phyloP scores from a whole-genome alignment of 176 grass and related monocot genomes.

The Miscanthus lutarioriparius region DNA sequence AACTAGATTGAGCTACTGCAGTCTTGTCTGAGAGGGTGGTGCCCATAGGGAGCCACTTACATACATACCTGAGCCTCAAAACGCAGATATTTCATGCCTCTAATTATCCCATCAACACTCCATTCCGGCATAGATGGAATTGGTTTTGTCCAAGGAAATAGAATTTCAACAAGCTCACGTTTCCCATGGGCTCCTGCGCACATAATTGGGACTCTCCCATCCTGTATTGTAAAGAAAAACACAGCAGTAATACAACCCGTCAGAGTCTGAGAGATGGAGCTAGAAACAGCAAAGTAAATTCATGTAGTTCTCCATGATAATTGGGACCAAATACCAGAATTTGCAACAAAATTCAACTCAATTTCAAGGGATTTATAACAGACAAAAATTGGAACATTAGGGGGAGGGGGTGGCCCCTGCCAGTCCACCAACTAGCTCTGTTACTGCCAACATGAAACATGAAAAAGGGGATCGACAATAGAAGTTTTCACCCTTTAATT shows the following conservation, averaged over 20 bases:
- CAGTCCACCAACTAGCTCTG: not conserved
- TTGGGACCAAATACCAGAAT: not conserved
- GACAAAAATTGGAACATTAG: not conserved
- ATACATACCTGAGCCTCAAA: not conserved
- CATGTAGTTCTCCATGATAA: not conserved
- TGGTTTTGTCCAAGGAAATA: constrained; percentile 43
- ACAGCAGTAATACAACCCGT: not conserved
- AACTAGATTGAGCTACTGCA: not conserved
- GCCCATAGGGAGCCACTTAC: not conserved
- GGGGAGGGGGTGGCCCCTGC: not conserved
- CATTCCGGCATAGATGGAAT: constrained; percentile 22
- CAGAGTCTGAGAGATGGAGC: not conserved
- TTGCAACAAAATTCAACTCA: not conserved
- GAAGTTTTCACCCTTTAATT: not conserved
- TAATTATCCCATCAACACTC: constrained; percentile 29
- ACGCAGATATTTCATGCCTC: not conserved
- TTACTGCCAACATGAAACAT: too few relatives aligned
- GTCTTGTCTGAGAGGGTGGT: too few relatives aligned
- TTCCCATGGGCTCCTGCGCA: constrained; percentile 11
- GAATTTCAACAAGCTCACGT: constrained; percentile 52
- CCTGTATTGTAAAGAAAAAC: constrained; percentile 17
- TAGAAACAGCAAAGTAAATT: not conserved
- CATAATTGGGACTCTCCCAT: constrained; percentile 34
- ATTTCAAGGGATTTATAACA: not conserved
- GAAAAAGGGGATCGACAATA: too few relatives aligned